Conservation (phyloP, 164 flowering plant genomes). For the Magnolia officinalis region DNA sequence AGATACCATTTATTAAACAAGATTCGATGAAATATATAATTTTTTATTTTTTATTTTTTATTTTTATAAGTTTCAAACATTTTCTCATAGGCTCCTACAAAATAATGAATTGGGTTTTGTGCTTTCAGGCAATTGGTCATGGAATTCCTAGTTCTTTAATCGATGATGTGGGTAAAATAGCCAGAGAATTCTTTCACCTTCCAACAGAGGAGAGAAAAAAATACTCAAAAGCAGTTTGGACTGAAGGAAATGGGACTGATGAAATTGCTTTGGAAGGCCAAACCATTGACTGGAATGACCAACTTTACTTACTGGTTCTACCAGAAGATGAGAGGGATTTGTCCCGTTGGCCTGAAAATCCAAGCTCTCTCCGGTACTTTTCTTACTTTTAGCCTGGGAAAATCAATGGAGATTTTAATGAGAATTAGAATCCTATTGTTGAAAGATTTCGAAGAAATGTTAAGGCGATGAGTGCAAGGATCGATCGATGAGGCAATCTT, state of each 20-base stretch:
- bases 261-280: slow-evolving; percentile 9
- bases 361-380: slow-evolving; percentile 16
- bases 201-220: slow-evolving; percentile 30
- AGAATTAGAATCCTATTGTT: too few relatives aligned
- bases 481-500: too few relatives aligned
- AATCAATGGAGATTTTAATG: too few relatives aligned
- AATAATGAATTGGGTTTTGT: neutral
- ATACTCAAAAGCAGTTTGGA: slow-evolving; percentile 16
- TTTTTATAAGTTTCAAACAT: too few relatives aligned
- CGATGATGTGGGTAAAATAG: slow-evolving; percentile 17
- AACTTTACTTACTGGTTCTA: slow-evolving; percentile 4
- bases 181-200: slow-evolving; percentile 30
- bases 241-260: slow-evolving; percentile 1
- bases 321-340: slow-evolving; percentile 14
- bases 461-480: too few relatives aligned
- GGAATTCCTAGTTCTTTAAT: slow-evolving; percentile 28
- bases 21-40: too few relatives aligned
- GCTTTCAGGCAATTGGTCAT: slow-evolving; percentile 29
- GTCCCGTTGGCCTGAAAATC: slow-evolving; percentile 17
- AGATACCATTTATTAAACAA: too few relatives aligned
- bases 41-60: too few relatives aligned
- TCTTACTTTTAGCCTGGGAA: neutral
- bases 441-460: too few relatives aligned
- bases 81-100: too few relatives aligned
- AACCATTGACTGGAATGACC: slow-evolving; percentile 15